Conservation (phyloP, 345 rosid genomes). For the Lepidium sativum region DNA sequence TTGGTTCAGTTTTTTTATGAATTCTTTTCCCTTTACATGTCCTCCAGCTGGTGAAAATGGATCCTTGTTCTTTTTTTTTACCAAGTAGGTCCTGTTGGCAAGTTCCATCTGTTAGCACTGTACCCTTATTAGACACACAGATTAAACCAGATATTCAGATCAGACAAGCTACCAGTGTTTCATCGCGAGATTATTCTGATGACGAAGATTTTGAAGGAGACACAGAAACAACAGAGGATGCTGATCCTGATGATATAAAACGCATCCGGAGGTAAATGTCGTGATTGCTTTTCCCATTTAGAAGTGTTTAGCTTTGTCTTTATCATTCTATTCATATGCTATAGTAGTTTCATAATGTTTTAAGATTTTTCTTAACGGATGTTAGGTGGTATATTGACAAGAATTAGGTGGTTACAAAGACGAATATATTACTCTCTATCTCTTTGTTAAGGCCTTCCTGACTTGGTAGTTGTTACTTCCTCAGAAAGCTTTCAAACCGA, state of each 20-base stretch:
- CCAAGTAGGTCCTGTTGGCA: conserved; percentile 13
- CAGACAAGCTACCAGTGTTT: conserved; percentile 72
- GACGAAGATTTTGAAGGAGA: conserved; percentile 88
- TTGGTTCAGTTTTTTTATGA: not conserved
- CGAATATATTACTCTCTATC: too few relatives aligned
- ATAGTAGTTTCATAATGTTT: too few relatives aligned
- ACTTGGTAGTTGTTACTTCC: not conserved
- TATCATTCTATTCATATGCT: not conserved
- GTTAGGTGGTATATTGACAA: not conserved
- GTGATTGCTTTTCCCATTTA: too few relatives aligned
- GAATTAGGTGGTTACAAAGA: not conserved
- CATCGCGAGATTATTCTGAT: conserved; percentile 88
- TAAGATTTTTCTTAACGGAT: not conserved
- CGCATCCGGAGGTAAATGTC: conserved; percentile 59
- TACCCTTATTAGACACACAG: conserved; percentile 29
- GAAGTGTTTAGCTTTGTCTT: not conserved
- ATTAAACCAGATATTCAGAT: conserved; percentile 39
- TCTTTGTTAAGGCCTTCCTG: not conserved
- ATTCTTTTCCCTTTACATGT: not conserved
- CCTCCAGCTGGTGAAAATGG: not conserved
- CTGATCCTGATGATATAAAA: conserved; percentile 49
- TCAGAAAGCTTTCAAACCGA: conserved; percentile 94
- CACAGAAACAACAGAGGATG: conserved; percentile 50
- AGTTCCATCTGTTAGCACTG: conserved; percentile 14
- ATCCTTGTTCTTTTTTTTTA: not conserved